A percentile compares a stretch with the other conserved stretches of the same genome.
Conservation (phyloP, 2,329 filamentous ascomycete genomes). For the Sporothrix euskadiensis region DNA sequence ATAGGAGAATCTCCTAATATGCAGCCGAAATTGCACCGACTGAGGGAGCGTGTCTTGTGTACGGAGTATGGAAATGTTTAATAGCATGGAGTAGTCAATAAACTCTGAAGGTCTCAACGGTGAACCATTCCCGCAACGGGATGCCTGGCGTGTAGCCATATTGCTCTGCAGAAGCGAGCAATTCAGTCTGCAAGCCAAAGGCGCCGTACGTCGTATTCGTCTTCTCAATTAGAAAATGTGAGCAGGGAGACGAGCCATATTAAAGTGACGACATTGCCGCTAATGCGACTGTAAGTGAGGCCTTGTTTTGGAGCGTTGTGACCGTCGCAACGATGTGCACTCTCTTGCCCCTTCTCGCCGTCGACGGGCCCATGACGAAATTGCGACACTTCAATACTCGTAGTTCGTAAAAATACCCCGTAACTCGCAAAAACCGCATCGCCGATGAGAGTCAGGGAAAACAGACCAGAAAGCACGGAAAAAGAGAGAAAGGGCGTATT, state of each 20-base stretch:
- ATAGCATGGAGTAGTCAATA: not conserved
- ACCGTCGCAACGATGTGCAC: not conserved
- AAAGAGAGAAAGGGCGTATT: not conserved
- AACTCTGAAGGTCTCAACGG: not conserved
- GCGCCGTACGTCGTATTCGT: not conserved
- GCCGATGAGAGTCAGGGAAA: not conserved
- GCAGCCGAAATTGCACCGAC: not conserved
- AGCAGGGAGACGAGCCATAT: not conserved
- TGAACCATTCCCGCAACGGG: slow-evolving; percentile 6
- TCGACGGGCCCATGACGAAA: slow-evolving; percentile 4
- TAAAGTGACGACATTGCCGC: not conserved
- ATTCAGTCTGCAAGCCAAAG: not conserved
- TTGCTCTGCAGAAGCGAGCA: not conserved
- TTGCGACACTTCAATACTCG: not conserved
- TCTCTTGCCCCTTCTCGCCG: not conserved
- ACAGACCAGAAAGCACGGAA: too few relatives aligned
- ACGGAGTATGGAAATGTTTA: not conserved
- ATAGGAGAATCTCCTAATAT: not conserved
- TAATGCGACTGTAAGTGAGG: not conserved
- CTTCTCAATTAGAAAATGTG: not conserved
- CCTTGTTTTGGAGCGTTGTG: not conserved
- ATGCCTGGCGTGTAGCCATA: not conserved
- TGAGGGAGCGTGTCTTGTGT: not conserved
- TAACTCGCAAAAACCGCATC: not conserved
- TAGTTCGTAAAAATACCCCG: not conserved